Base-by-base conservation (phyloP, 2,329 filamentous ascomycete genomes). In the Aspergillus proliferans region DNA sequence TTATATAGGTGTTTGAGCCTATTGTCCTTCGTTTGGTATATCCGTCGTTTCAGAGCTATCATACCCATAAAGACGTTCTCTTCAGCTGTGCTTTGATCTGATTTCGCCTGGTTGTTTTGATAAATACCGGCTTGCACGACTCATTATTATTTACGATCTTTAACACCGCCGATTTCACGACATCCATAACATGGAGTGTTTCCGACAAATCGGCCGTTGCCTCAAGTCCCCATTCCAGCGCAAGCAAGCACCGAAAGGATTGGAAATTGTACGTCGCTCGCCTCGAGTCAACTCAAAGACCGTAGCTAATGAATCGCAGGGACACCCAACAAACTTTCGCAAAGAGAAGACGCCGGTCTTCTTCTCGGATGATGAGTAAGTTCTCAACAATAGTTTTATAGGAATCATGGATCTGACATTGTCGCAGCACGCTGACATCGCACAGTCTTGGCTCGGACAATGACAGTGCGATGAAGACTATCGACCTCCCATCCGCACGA, bases 301-400 rank as follows among this genome's bases (percentile, higher is more conserved):
- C n/a, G 18, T 6, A n/a, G 43, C 51, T 60, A 47, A 60, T 46
- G 47, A n/a, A 10, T 8, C 4, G 12, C 43, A 74, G 71, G 69
- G 71, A 18, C 63, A 58, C 42, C 71, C 71, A 30, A 73, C 67
- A 22, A 63, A 74, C 56, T 73, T 74, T 50, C 64, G 70, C 34
- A 71, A 70, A 47, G 68, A 72, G 56, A 64, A 72, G 50, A 52
- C 69, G 50, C 65, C 66, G 43, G 55, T 67, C n/a, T 66, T 61
- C 50, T 66, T 71, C 54, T 62, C 61, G 43, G 67, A 70, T 58
- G 64, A 66, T 52, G 67, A 70, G 68, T 69, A 47, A 63, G 62
- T 67, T 42, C 43, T 8, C 18, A 22, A 10, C 10, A 10, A 19
- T 28, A 47, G 56, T n/a, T 40, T 19, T 28, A 18, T 18, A 14